phyloP scores from a whole-genome alignment of 2,329 filamentous ascomycete species.

The Botrytis fabae region DNA sequence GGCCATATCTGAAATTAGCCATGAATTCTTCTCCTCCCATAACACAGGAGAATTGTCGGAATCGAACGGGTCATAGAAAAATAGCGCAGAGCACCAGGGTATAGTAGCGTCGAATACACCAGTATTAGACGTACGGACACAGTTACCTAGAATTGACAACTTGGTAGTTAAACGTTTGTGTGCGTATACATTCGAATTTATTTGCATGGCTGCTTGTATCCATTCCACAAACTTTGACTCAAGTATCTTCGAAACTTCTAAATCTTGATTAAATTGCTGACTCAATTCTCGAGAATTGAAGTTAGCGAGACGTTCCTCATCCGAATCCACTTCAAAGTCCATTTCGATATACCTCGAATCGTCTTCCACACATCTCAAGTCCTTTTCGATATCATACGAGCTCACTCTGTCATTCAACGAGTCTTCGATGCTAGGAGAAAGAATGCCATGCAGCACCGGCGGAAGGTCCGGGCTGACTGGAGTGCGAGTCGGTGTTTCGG shows the following conservation, averaged over 20 bases:
- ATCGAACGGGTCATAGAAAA: not conserved
- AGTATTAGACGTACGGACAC: not conserved
- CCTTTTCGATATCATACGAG: not conserved
- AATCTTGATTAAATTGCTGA: slow-evolving; percentile 4
- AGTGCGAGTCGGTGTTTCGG: not conserved
- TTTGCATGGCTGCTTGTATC: not conserved
- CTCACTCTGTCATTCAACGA: not conserved
- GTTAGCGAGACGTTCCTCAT: slow-evolving; percentile 14
- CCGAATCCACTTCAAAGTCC: slow-evolving; percentile 4
- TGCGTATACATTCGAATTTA: not conserved
- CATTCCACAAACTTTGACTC: not conserved
- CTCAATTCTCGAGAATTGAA: slow-evolving; percentile 12
- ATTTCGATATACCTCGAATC: slow-evolving; percentile 2
- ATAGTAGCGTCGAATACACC: not conserved
- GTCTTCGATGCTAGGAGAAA: not conserved
- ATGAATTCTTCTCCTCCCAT: not conserved
- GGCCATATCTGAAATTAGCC: slow-evolving; percentile 3
- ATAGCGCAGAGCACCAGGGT: not conserved
- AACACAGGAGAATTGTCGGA: not conserved
- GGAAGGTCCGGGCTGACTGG: not conserved
- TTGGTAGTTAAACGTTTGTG: not conserved
- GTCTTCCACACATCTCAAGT: not conserved
- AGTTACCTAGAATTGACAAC: not conserved
- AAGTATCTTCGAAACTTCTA: not conserved
- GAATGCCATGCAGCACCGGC: not conserved